Percentiles rank a stretch among this genome's conserved stretches.
Conservation (phyloP, 2,329 filamentous ascomycete genomes). For the Laburnicola sp. region DNA sequence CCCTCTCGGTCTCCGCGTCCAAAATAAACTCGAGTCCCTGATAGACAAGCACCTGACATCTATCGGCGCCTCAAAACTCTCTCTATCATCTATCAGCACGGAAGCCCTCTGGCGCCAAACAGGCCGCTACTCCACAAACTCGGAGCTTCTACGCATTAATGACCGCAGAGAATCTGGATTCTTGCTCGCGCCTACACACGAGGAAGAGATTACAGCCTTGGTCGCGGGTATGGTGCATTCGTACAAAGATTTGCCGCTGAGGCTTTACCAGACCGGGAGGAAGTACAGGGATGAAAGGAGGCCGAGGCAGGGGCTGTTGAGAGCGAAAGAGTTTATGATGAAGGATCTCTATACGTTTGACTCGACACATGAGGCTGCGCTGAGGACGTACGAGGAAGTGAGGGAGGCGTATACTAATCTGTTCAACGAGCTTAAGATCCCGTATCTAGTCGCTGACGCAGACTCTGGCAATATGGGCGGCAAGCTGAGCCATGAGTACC, state of each 20-base stretch:
- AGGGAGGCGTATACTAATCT: conserved; percentile 72
- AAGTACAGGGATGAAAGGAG: conserved; percentile 95
- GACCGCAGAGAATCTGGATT: conserved; percentile 77
- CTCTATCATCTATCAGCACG: conserved; percentile 82
- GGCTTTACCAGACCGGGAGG: conserved; percentile 87
- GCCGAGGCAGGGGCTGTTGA: conserved; percentile 82
- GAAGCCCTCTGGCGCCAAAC: conserved; percentile 81
- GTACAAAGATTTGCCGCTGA: conserved; percentile 81
- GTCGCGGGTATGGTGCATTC: conserved; percentile 74
- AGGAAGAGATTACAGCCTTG: conserved; percentile 90
- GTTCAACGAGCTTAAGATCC: conserved; percentile 80
- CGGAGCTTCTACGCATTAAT: conserved; percentile 81
- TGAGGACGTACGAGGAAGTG: conserved; percentile 78
- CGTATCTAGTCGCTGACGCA: conserved; percentile 81
- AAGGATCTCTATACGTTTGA: conserved; percentile 99
- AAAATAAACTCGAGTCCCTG: conserved; percentile 81
- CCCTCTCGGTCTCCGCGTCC: conserved; percentile 81
- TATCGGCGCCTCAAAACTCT: conserved; percentile 78
- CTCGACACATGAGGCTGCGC: conserved; percentile 64
- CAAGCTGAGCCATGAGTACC: conserved; percentile 90
- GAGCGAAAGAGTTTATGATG: conserved; percentile 93
- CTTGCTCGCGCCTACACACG: conserved; percentile 88
- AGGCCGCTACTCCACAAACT: conserved; percentile 73
- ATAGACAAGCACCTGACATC: conserved; percentile 88
- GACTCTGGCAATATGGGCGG: conserved; percentile 98